Base-by-base conservation (phyloP, 129 eudicot genomes). In the Dittrichia graveolens region DNA sequence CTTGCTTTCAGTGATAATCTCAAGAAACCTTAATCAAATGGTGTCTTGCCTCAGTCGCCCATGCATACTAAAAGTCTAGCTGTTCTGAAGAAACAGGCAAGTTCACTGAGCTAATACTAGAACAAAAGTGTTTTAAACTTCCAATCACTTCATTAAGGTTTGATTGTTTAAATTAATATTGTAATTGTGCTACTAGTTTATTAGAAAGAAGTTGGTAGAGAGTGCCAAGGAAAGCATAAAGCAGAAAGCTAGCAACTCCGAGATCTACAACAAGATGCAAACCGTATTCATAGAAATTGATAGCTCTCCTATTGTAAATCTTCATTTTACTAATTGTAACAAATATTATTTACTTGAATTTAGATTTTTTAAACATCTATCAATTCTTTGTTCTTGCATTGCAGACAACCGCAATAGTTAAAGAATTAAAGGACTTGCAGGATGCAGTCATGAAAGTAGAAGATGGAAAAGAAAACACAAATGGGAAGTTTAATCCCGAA, bases 61-160 rank as follows among this genome's bases (percentile, higher is more conserved):
- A 86, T 86, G 91, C 91, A 86, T 78, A 86, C 87, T 43, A 83
- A 83, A 76, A 80, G 87, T 61, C 83, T 86, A 13, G 91, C 91
- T 8, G 83, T 74, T 58, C 85, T 86, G 4, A 77, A 83, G 61
- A 77, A 73, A 48, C 88, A 80, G 75, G 88, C 69, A 15, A 54
- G 74, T 9, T 10, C 13, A 12, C 7, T 1, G 54, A 65, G 9
- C n/a, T 16, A 41, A 6, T 7, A 18, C 38, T 12, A 56, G 8
- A 56, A 0, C 14, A n/a, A 1, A 24, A 31, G 40, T 24, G 37
- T n/a, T 41, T 8, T 9, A 37, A 48, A 59, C 53, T 31, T 71
- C 24, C 41, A 57, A 71, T 14, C 56, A 57, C 66, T 43, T 24
- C 15, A 13, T 71, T 69, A 18, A 42, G 46, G 47, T n/a, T 69